Percentiles rank a stretch among this genome's conserved stretches.
These are phyloP conservation scores for Sistotremastrum suecicum DNA, from an alignment of 768 basidiomycete genomes.

Conservation along the genomic window DNA sequence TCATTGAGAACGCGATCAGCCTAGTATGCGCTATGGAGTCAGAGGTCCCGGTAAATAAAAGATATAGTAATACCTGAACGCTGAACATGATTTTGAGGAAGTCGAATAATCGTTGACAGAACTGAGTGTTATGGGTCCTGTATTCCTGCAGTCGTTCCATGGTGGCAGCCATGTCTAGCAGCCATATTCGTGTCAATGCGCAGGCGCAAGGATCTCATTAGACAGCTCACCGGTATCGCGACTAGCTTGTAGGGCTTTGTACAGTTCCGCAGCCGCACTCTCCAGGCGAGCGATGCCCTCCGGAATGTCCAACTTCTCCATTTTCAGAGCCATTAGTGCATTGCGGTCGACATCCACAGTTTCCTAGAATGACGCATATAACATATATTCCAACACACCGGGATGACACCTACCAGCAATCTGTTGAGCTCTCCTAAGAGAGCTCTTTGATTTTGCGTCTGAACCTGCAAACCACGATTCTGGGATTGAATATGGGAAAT, in stretches of 20 bases:
- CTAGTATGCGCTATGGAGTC: conserved; percentile 20
- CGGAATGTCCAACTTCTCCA: conserved; percentile 78
- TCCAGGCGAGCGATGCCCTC: conserved; percentile 68
- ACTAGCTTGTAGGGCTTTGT: conserved; percentile 86
- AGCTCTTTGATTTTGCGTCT: conserved; percentile 87
- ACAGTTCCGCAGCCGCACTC: conserved; percentile 72
- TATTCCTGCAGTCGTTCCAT: conserved; percentile 91
- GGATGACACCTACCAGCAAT: conserved; percentile 45
- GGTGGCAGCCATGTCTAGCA: conserved; percentile 86
- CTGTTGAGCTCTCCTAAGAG: conserved; percentile 78
- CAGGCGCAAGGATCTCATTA: background rate
- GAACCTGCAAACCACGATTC: conserved; percentile 91
- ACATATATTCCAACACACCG: background rate
- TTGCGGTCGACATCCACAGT: conserved; percentile 86
- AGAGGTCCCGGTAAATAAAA: background rate
- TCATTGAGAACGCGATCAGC: conserved; percentile 56
- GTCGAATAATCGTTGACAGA: conserved; percentile 84
- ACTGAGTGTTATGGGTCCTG: conserved; percentile 76
- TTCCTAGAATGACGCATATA: conserved; percentile 37
- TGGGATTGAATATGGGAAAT: conserved; percentile 94
- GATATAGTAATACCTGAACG: conserved; percentile 47
- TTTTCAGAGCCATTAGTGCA: conserved; percentile 60
- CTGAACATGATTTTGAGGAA: conserved; percentile 87
- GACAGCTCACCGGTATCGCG: conserved; percentile 62
- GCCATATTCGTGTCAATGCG: conserved; percentile 6